Base-by-base conservation (phyloP, 2,329 filamentous ascomycete genomes). In the Ophiocordyceps sinensis region DNA sequence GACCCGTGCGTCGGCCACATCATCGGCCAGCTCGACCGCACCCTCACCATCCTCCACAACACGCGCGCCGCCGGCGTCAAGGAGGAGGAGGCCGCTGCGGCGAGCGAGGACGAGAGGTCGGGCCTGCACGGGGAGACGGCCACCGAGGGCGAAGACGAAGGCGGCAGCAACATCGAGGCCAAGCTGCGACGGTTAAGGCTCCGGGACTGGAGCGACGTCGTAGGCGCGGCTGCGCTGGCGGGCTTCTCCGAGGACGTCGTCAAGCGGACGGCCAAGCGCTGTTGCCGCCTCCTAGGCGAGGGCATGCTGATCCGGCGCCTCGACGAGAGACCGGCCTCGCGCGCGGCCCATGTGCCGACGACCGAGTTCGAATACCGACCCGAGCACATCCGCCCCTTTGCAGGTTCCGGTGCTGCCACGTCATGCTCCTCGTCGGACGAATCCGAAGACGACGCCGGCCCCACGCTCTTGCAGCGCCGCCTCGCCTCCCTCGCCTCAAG, bases 141-240 rank as follows among this genome's bases (percentile, higher is more conserved):
- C 2, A 13, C 30, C 7, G n/a, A 31, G 12, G n/a, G n/a, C 12
- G 32, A 28, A 5, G 21, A 31, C 8, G 38, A 36, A 39, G 11
- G 47, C 19, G 38, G 34, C 30, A 47, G 43, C 28, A 53, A 49
- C 17, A 37, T 38, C 12, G 51, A 54, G 13, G 48, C 45, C n/a
- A 59, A 50, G 41, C 51, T 59, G 4, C 47, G 51, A 2, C 51
- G 56, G 36, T 68, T 57, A 55, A 67, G 58, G 13, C 63, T 77
- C 12, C 73, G 83, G 19, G 83, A 93, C 61, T 96, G 89, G 89
- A 82, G 78, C 49, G 85, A 94, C 49, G 73, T 95, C 2, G 62
- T 95, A 26, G 84, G 84, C 1, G 70, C 86, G 1, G 89, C 89
- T 3, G 73, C 84, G 0, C 62, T 93, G 39, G 74, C 74, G 2